phyloP scores from a whole-genome alignment of 257 asterid species.

The Ligustrum vulgare region DNA sequence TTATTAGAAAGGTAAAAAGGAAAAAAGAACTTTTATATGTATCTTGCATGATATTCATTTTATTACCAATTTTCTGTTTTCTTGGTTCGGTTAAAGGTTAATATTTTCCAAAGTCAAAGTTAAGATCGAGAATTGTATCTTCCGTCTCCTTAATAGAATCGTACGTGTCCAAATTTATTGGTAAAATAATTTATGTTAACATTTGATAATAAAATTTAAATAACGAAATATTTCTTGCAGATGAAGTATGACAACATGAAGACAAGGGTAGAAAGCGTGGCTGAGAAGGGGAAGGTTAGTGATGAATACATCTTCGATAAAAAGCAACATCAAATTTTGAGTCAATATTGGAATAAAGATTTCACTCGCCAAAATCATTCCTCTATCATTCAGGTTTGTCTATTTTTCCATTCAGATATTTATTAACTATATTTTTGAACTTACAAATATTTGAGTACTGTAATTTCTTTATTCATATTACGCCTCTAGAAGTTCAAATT shows the following conservation, averaged over 20 bases:
- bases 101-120: no score
- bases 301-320: conserved; percentile 36
- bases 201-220: not conserved
- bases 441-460: no score
- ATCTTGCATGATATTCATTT: no score
- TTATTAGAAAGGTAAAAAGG: no score
- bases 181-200: not conserved
- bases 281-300: conserved; percentile 40
- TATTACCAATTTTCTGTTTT: no score
- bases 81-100: no score
- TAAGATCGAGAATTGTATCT: no score
- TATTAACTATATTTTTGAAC: not conserved
- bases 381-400: conserved; percentile 50
- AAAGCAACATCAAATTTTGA: conserved; percentile 29
- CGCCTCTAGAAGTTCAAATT: no score
- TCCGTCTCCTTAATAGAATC: no score
- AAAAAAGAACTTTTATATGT: no score
- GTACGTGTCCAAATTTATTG: not conserved
- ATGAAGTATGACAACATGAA: conserved; percentile 60
- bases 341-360: conserved; percentile 34
- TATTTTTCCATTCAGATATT: not conserved
- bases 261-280: conserved; percentile 44
- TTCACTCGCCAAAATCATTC: conserved; percentile 57
- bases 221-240: conserved; percentile 28
- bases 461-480: no score